These are phyloP conservation scores for Termitomyces sp. DNA, from an alignment of 768 basidiomycete species.

Conservation along the genomic window DNA sequence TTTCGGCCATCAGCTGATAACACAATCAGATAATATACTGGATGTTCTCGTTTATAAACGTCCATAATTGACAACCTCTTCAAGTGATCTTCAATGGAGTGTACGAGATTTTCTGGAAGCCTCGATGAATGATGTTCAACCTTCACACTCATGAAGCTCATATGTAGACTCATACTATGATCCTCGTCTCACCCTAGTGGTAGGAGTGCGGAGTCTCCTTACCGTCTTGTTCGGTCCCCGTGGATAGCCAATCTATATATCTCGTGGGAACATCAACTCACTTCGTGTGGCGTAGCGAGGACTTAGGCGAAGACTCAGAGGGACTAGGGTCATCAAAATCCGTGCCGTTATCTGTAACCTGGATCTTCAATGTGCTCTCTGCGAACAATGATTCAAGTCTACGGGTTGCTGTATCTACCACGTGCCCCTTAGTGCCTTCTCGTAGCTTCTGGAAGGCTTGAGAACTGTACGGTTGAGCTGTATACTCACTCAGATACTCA, in stretches of 20 bases:
- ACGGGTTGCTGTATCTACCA: no score
- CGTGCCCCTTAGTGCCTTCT: not conserved
- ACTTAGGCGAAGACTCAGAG: not conserved
- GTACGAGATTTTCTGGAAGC: not conserved
- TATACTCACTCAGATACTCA: not conserved
- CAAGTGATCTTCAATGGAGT: not conserved
- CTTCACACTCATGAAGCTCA: not conserved
- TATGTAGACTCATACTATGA: not conserved
- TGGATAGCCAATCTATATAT: not conserved
- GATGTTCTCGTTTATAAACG: not conserved
- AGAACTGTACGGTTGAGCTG: no score
- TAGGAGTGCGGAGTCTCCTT: not conserved
- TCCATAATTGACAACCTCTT: not conserved
- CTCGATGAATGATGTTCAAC: no score
- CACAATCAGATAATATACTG: no score
- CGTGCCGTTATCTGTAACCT: not conserved
- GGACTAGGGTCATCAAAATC: not conserved
- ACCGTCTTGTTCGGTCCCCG: constrained; percentile 4
- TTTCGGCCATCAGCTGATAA: not conserved
- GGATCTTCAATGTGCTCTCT: not conserved
- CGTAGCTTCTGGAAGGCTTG: no score
- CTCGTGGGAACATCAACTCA: not conserved
- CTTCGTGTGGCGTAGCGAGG: constrained; percentile 15
- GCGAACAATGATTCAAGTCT: not conserved
- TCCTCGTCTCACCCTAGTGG: not conserved